Conservation (phyloP, 2,329 filamentous ascomycete genomes). For the Arthrobotrys entomopaga region DNA sequence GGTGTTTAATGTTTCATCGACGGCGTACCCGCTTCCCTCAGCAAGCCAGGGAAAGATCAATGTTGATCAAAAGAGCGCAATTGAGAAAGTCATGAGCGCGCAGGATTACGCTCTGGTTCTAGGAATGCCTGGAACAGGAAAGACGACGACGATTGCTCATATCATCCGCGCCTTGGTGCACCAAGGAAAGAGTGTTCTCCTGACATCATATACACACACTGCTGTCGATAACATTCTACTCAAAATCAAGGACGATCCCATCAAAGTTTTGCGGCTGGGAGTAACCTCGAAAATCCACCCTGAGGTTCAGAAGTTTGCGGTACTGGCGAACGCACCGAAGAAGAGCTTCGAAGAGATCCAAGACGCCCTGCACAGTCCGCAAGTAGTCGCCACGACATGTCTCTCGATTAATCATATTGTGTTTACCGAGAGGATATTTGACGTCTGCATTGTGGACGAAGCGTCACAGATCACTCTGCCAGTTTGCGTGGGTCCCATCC, state of each 20-base stretch:
- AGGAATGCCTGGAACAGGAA: slow-evolving; percentile 97
- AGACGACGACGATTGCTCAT: slow-evolving; percentile 97
- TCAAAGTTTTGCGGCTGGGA: slow-evolving; percentile 85
- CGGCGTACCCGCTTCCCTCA: slow-evolving; percentile 71
- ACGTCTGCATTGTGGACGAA: slow-evolving; percentile 98
- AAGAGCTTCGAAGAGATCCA: slow-evolving; percentile 84
- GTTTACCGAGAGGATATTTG: slow-evolving; percentile 88
- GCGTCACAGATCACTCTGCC: slow-evolving; percentile 97
- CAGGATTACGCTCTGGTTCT: slow-evolving; percentile 96
- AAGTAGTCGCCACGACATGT: slow-evolving; percentile 93
- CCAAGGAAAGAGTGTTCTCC: slow-evolving; percentile 88
- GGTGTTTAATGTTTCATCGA: slow-evolving; percentile 74
- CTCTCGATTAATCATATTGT: slow-evolving; percentile 88
- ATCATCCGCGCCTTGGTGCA: slow-evolving; percentile 90
- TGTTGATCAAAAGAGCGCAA: slow-evolving; percentile 83
- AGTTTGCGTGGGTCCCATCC: slow-evolving; percentile 91
- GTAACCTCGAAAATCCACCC: slow-evolving; percentile 76
- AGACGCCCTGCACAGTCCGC: slow-evolving; percentile 82
- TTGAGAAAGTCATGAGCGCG: slow-evolving; percentile 94
- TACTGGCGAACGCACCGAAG: slow-evolving; percentile 78
- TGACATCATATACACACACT: slow-evolving; percentile 96
- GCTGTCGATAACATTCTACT: slow-evolving; percentile 97
- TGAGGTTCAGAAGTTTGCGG: slow-evolving; percentile 85
- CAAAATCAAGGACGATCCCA: slow-evolving; percentile 82
- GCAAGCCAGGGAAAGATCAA: slow-evolving; percentile 76